Evolutionary conservation across 129 eudicot species (phyloP).

Genomic region (Tagetes erecta): DNA sequence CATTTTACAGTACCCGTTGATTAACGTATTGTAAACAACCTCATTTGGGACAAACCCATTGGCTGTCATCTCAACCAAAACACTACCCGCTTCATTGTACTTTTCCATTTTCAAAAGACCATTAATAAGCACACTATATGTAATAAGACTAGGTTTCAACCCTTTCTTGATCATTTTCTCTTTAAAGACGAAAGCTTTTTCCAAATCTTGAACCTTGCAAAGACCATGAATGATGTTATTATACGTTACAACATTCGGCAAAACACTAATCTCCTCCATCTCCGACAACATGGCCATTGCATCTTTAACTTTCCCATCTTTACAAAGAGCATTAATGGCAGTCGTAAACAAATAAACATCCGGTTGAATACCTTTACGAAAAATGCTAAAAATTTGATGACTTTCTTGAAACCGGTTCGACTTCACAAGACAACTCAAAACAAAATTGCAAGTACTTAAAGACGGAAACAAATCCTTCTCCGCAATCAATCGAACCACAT

Average conservation of each 20-base stretch:
- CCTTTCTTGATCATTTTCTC: slow-evolving; percentile 60
- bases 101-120: slow-evolving; percentile 54
- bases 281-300: slow-evolving; percentile 44
- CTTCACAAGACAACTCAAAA: slow-evolving; percentile 65
- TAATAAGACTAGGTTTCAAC: slow-evolving; percentile 54
- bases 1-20: slow-evolving; percentile 64
- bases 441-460: slow-evolving; percentile 50
- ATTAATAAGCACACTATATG: slow-evolving; percentile 62
- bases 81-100: slow-evolving; percentile 47
- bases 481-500: slow-evolving; percentile 46
- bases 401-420: slow-evolving; percentile 39
- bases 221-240: slow-evolving; percentile 70
- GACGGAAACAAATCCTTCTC: slow-evolving; percentile 62
- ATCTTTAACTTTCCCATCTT: slow-evolving; percentile 57
- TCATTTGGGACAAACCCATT: slow-evolving; percentile 66
- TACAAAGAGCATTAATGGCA: slow-evolving; percentile 56
- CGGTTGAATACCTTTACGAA: slow-evolving; percentile 39
- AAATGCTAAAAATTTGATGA: slow-evolving; percentile 49
- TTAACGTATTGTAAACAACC: slow-evolving; percentile 65
- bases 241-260: slow-evolving; percentile 69
- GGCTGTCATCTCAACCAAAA: slow-evolving; percentile 60
- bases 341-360: slow-evolving; percentile 67
- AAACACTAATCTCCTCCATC: slow-evolving; percentile 61
- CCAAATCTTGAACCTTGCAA: slow-evolving; percentile 46
- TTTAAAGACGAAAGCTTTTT: slow-evolving; percentile 56